Evolutionary conservation across 768 basidiomycete genomes (phyloP).

Genomic region (Phaeotremella skinneri): DNA sequence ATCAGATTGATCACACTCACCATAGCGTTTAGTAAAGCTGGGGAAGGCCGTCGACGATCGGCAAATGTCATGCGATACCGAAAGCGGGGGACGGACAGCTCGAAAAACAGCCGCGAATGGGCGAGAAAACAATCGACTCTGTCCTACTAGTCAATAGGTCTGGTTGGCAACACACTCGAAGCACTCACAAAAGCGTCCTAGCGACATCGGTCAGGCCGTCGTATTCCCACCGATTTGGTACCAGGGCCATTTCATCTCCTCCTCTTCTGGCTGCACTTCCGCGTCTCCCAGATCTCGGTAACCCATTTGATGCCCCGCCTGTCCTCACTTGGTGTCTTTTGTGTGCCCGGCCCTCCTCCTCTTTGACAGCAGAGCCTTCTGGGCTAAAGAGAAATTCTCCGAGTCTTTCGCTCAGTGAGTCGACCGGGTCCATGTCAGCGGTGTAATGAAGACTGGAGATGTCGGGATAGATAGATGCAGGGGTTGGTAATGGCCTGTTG

Average conservation of each 20-base stretch:
- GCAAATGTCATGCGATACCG: constrained; percentile 33
- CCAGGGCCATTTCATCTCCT: constrained; percentile 7
- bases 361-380: constrained; percentile 3
- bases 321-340: constrained; percentile 2
- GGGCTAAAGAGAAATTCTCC: constrained; percentile 41
- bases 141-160: not conserved
- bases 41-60: constrained; percentile 35
- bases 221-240: constrained; percentile 20
- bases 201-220: constrained; percentile 36
- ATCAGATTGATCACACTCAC: constrained; percentile 17
- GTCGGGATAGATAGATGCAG: not conserved
- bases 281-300: constrained; percentile 9
- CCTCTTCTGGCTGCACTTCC: not conserved
- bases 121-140: constrained; percentile 37
- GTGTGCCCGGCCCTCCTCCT: not conserved
- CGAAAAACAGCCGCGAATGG: constrained; percentile 40
- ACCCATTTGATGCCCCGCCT: not conserved
- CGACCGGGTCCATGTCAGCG: constrained; percentile 21
- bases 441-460: constrained; percentile 13
- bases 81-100: constrained; percentile 44
- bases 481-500: not conserved
- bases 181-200: constrained; percentile 31
- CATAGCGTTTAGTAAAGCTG: constrained; percentile 41
- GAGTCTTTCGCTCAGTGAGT: constrained; percentile 31
- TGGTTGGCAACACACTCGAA: not conserved